These are phyloP conservation scores for Aegilops bicornis DNA, from an alignment of 176 grass and related monocot species.

Conservation along the genomic window DNA sequence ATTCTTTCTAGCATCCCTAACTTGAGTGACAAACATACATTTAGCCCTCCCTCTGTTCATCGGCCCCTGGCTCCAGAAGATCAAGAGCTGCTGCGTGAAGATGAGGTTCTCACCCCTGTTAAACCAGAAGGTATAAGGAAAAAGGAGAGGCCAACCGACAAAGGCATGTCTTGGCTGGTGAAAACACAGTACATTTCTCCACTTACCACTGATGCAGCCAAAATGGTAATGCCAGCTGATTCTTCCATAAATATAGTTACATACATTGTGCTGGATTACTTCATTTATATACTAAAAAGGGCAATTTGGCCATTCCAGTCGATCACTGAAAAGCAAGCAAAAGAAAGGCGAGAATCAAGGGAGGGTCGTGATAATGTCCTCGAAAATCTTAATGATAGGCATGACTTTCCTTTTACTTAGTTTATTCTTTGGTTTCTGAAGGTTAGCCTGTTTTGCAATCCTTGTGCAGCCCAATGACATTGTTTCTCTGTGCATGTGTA, in stretches of 20 bases:
- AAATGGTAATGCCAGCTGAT: slow-evolving; percentile 53
- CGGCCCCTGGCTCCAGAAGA: slow-evolving; percentile 64
- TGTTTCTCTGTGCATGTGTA: slow-evolving; percentile 23
- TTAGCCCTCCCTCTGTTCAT: slow-evolving; percentile 57
- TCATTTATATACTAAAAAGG: slow-evolving; percentile 27
- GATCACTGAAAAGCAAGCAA: slow-evolving; percentile 97
- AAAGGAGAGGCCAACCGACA: slow-evolving; percentile 94
- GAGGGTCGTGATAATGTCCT: slow-evolving; percentile 69
- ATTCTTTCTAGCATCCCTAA: slow-evolving; percentile 28
- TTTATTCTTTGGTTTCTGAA: slow-evolving; percentile 22
- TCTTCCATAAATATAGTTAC: slow-evolving; percentile 37
- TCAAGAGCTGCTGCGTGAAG: slow-evolving; percentile 85
- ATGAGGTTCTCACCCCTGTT: slow-evolving; percentile 83
- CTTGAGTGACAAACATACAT: slow-evolving; percentile 14
- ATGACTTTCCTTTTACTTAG: slow-evolving; percentile 19
- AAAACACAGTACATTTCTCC: slow-evolving; percentile 99
- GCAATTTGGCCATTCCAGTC: slow-evolving; percentile 50
- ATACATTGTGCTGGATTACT: slow-evolving; percentile 12
- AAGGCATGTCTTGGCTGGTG: slow-evolving; percentile 98
- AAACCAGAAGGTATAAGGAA: slow-evolving; percentile 89
- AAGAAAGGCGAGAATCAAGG: slow-evolving; percentile 92
- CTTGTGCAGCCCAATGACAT: slow-evolving; percentile 31
- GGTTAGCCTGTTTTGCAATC: slow-evolving; percentile 15
- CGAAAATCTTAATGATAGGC: slow-evolving; percentile 91
- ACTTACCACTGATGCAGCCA: slow-evolving; percentile 79